Evolutionary conservation across 345 rosid species (phyloP).

Genomic region (Salix brachista): DNA sequence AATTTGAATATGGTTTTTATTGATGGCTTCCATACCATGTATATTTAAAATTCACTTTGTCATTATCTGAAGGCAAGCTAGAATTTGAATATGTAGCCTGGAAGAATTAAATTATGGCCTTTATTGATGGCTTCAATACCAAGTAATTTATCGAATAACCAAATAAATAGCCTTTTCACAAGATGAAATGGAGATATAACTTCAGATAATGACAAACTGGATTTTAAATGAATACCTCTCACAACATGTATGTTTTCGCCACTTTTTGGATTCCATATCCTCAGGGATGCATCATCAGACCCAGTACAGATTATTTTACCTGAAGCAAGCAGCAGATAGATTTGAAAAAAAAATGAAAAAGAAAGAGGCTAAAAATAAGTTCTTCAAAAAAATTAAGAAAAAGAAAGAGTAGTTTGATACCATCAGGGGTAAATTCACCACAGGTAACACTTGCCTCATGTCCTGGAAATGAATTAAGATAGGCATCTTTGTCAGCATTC

Average conservation of each 20-base stretch:
- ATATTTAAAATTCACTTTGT: neutral
- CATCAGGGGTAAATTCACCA: conserved; percentile 95
- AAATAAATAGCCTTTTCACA: neutral
- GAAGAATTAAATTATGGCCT: neutral
- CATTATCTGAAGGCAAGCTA: no score
- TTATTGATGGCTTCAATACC: neutral
- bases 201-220: neutral
- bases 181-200: neutral
- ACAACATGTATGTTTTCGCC: conserved; percentile 67
- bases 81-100: neutral
- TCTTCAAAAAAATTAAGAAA: neutral
- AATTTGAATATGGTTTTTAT: neutral
- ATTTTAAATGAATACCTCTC: conserved; percentile 41
- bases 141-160: neutral
- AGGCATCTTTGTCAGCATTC: conserved; percentile 79
- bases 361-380: neutral
- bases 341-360: neutral
- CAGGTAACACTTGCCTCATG: conserved; percentile 69
- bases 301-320: conserved; percentile 91
- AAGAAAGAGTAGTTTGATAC: conserved; percentile 36
- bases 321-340: conserved; percentile 21
- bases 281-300: conserved; percentile 83
- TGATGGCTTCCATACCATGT: neutral
- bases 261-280: conserved; percentile 85
- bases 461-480: conserved; percentile 73